Evolutionary conservation across 2,329 filamentous ascomycete genomes (phyloP), one percentile per base, ranked within the genome.

Genomic region (Tetracladium maxilliforme): DNA sequence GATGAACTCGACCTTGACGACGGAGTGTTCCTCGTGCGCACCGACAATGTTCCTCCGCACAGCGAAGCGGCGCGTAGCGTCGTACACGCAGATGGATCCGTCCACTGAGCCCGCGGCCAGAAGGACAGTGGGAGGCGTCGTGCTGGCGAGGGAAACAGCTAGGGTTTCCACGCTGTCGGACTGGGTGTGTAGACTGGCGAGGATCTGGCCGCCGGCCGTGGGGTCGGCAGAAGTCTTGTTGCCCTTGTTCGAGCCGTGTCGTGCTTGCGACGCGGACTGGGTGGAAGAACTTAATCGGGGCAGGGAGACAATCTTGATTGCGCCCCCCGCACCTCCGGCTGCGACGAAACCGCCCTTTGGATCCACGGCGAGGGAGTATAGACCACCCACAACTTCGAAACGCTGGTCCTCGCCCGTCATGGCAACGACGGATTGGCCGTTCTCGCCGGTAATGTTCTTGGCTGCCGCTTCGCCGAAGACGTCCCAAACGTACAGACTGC

Each of bases 1-100:
- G 30, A 92, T 68, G 42, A 93, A 98, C 31, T 94, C 83, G 5
- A 95, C 72, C 52, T 92, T 87, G 33, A 95, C 87, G 12, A 98
- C 82, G 2, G 82, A 77, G 41, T 78, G 77, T n/a, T 82, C 79
- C 35, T 86, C 79, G 47, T 92, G 87, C 2, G 82, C 86, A 24
- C 78, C 77, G 25, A 66, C 64, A 35, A 95, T 81, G 44, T 84
- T 74, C 27, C 82, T 61, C 25, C 90, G 67, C n/a, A 92, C 70
- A 4, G 84, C 80, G 44, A 93, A 95, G 26, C 80, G 73, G 38
- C 90, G 76, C 21, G 77, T 71, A 0, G 78, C 76, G 50, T 98
- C 90, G 47, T 84, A 94, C 3, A 98, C 65, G 7, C 73, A 80
- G 33, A 98, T 86, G 28, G 57, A 78, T 31, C 76, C 77, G 48